Conservation (phyloP, 148 eudicot genomes). For the Camellia lanceoleosa region DNA sequence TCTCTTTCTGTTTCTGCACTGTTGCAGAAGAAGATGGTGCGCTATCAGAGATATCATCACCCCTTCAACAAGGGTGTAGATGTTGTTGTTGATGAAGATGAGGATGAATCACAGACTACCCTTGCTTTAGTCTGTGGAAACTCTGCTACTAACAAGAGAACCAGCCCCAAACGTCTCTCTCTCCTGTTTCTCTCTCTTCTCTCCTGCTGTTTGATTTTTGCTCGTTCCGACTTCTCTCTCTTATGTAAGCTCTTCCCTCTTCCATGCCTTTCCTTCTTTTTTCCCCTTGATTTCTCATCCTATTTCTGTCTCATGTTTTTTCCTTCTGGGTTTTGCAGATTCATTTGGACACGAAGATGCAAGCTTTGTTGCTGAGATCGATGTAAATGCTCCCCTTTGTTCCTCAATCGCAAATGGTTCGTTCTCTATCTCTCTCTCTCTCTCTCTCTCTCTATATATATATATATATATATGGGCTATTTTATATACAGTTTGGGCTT, state of each 20-base stretch:
- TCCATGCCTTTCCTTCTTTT: constrained; percentile 35
- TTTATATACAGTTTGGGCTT: too few species aligned
- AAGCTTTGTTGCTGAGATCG: constrained; percentile 31
- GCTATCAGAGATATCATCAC: too few species aligned
- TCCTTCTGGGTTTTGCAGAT: constrained; percentile 31
- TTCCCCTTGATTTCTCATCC: background rate
- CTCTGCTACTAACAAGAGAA: too few species aligned
- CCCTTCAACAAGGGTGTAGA: too few species aligned
- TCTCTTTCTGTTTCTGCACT: background rate
- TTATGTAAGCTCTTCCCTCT: constrained; percentile 8
- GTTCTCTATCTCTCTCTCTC: too few species aligned
- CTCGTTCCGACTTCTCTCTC: constrained; percentile 20
- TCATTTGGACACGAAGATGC: constrained; percentile 47
- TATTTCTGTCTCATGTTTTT: constrained; percentile 2
- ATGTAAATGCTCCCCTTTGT: constrained; percentile 42
- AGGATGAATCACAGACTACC: too few species aligned
- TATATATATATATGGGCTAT: too few species aligned
- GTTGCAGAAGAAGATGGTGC: background rate
- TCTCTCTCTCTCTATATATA: too few species aligned
- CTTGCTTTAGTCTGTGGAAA: too few species aligned
- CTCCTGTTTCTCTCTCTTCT: constrained; percentile 43
- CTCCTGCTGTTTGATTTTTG: constrained; percentile 48
- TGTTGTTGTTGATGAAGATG: too few species aligned
- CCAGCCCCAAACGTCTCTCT: constrained; percentile 46
- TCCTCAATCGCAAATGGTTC: constrained; percentile 32